Conservation (phyloP, 2,329 filamentous ascomycete genomes). For the Ophiostoma montium region DNA sequence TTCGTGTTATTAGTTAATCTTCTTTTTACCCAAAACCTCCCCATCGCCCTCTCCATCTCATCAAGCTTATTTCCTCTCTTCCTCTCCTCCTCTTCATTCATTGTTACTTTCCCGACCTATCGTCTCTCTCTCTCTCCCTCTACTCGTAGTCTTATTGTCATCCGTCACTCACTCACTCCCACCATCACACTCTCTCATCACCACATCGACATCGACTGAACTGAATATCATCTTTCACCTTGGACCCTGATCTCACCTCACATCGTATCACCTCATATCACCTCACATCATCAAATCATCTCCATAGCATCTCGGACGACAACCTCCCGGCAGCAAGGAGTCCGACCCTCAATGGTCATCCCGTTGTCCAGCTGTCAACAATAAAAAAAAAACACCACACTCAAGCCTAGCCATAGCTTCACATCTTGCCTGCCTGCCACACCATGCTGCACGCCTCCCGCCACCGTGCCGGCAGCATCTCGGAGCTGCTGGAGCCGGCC, state of each 20-base stretch:
- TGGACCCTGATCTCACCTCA: too few relatives aligned
- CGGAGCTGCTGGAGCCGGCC: conserved; percentile 40
- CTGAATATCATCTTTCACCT: too few relatives aligned
- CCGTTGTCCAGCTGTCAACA: not conserved
- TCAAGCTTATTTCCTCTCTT: conserved; percentile 1
- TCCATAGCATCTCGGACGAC: not conserved
- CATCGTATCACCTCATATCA: not conserved
- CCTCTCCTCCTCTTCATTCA: conserved; percentile 1
- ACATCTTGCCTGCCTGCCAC: not conserved
- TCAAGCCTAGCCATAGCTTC: not conserved
- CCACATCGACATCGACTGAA: too few relatives aligned
- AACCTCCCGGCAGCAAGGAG: not conserved
- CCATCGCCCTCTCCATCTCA: conserved; percentile 3
- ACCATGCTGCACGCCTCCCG: conserved; percentile 5
- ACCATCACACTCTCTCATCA: too few relatives aligned
- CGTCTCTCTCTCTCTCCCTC: not conserved
- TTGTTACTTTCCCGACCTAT: not conserved
- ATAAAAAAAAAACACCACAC: not conserved
- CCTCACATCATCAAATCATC: not conserved
- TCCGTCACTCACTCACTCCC: not conserved
- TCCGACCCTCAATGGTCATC: not conserved
- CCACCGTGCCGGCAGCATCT: conserved; percentile 13
- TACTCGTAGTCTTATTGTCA: not conserved
- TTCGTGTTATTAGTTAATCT: not conserved
- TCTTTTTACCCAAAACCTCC: conserved; percentile 8